A percentile compares a stretch with the other conserved stretches of the same genome.
Evolutionary conservation across 2,329 filamentous ascomycete genomes (phyloP).

Genomic region (Lecanosticta acicola): DNA sequence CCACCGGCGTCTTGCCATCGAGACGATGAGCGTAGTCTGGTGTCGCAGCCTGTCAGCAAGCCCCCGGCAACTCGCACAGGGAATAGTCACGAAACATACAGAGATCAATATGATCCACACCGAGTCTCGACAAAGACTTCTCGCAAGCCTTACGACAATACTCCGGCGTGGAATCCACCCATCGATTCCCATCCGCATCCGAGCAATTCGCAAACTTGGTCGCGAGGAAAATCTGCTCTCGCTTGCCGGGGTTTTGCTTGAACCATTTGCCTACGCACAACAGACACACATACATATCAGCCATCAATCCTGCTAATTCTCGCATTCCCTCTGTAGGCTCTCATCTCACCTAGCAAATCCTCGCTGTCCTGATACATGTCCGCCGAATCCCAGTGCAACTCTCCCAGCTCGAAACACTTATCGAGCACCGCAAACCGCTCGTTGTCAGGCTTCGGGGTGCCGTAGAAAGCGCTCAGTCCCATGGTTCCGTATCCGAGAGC

Average conservation of each 20-base stretch:
- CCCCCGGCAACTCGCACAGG: too few relatives aligned
- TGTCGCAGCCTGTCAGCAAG: not conserved
- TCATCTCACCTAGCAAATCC: slow-evolving; percentile 41
- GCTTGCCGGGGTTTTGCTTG: slow-evolving; percentile 42
- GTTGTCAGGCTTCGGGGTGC: slow-evolving; percentile 43
- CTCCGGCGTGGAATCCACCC: slow-evolving; percentile 38
- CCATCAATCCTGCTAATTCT: not conserved
- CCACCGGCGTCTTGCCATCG: slow-evolving; percentile 41
- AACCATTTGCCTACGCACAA: slow-evolving; percentile 30
- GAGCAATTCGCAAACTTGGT: slow-evolving; percentile 47
- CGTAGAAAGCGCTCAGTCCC: slow-evolving; percentile 47
- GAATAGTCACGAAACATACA: slow-evolving; percentile 18
- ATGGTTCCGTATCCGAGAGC: slow-evolving; percentile 52
- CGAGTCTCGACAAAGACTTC: slow-evolving; percentile 38
- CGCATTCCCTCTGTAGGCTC: slow-evolving; percentile 11
- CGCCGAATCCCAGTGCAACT: slow-evolving; percentile 48
- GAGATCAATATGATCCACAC: slow-evolving; percentile 38
- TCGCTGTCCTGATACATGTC: slow-evolving; percentile 40
- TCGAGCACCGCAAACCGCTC: slow-evolving; percentile 51
- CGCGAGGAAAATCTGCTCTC: slow-evolving; percentile 47
- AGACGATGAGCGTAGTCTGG: slow-evolving; percentile 39
- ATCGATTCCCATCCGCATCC: slow-evolving; percentile 36
- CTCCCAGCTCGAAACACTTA: slow-evolving; percentile 46
- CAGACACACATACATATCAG: too few relatives aligned
- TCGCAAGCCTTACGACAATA: slow-evolving; percentile 37